Conservation (phyloP, 257 asterid species). For the Nicotiana undulata region DNA sequence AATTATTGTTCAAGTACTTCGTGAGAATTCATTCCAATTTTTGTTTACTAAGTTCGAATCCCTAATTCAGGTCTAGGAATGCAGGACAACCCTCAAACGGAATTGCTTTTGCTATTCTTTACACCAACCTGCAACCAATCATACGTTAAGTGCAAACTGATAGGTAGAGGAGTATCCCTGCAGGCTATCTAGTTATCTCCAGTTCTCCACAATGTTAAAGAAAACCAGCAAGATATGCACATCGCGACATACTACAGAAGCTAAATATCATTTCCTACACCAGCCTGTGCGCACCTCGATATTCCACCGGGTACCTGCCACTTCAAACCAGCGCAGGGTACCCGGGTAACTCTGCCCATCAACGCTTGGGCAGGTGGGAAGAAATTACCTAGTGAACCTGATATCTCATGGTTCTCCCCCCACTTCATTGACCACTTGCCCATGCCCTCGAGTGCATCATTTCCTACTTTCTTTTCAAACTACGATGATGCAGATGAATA, state of each 20-base stretch:
- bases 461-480: not conserved
- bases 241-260: not conserved
- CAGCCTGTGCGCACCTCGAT: too few relatives aligned
- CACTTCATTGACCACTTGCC: too few relatives aligned
- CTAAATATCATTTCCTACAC: not conserved
- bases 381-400: too few relatives aligned
- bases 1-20: not conserved
- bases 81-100: not conserved
- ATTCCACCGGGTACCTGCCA: too few relatives aligned
- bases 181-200: not conserved
- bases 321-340: too few relatives aligned
- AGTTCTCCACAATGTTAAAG: not conserved
- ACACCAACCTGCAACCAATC: not conserved
- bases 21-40: not conserved
- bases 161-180: not conserved
- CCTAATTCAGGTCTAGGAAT: not conserved
- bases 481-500: not conserved
- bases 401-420: too few relatives aligned
- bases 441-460: too few relatives aligned
- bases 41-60: not conserved
- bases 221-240: not conserved
- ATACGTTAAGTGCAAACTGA: not conserved
- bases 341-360: too few relatives aligned
- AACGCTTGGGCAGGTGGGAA: too few relatives aligned
- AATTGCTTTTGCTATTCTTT: not conserved